Evolutionary conservation across 2,329 filamentous ascomycete species (phyloP).

Genomic region (Nothophoma quercina): DNA sequence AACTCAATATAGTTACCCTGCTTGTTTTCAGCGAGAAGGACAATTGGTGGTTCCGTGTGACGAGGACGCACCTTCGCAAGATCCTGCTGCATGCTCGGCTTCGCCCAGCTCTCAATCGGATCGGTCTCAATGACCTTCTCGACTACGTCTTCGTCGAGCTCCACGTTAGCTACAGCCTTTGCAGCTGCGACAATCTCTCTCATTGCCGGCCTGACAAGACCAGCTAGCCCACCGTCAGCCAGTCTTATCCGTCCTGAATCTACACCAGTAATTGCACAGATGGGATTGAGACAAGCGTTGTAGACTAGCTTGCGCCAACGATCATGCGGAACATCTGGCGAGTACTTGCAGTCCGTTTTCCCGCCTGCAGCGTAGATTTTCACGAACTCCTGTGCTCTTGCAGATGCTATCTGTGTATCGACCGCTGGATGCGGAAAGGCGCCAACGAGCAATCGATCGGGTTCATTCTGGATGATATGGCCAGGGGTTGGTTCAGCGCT

Average conservation of each 20-base stretch:
- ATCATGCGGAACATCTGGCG: constrained; percentile 52
- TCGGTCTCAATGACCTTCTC: constrained; percentile 58
- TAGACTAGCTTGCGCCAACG: constrained; percentile 63
- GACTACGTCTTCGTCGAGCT: constrained; percentile 54
- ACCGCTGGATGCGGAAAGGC: constrained; percentile 55
- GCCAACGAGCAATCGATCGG: constrained; percentile 60
- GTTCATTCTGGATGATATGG: constrained; percentile 61
- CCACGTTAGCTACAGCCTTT: constrained; percentile 54
- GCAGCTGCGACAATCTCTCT: constrained; percentile 57
- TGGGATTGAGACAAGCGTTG: constrained; percentile 61
- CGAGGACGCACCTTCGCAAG: constrained; percentile 55
- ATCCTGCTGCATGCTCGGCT: constrained; percentile 65
- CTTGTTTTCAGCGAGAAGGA: not conserved
- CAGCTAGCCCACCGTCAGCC: constrained; percentile 54
- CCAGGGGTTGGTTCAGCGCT: constrained; percentile 59
- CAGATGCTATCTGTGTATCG: constrained; percentile 24
- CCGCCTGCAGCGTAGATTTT: constrained; percentile 57
- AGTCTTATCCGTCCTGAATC: constrained; percentile 62
- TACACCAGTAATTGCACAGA: constrained; percentile 60
- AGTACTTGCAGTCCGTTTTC: constrained; percentile 54
- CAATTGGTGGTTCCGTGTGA: too few relatives aligned
- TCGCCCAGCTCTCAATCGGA: constrained; percentile 58
- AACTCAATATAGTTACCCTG: constrained; percentile 64
- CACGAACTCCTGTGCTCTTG: constrained; percentile 55
- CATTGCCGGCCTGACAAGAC: constrained; percentile 63